Percentiles rank a stretch among this genome's conserved stretches.
Evolutionary conservation across 1,284 basidiomycete species (phyloP).

Genomic region (Phlebopus sp.): DNA sequence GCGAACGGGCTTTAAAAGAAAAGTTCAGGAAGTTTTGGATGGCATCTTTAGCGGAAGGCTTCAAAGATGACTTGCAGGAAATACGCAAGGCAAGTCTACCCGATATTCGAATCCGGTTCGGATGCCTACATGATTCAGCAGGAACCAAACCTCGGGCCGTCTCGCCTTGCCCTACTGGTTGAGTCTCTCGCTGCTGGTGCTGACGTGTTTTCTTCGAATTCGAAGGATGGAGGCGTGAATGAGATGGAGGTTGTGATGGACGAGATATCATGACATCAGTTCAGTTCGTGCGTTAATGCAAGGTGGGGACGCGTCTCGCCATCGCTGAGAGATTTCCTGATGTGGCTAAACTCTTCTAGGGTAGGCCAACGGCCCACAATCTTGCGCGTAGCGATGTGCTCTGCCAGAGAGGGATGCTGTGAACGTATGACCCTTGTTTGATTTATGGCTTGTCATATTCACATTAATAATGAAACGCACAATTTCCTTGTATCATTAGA

Average conservation of each 20-base stretch:
- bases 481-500: too few relatives aligned
- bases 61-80: conserved; percentile 72
- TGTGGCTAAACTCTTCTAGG: too few relatives aligned
- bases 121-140: conserved; percentile 26
- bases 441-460: too few relatives aligned
- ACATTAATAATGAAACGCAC: too few relatives aligned
- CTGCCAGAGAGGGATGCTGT: too few relatives aligned
- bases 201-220: conserved; percentile 57
- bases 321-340: too few relatives aligned
- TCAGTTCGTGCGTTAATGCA: too few relatives aligned
- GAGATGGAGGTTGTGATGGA: conserved; percentile 52
- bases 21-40: conserved; percentile 80
- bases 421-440: too few relatives aligned
- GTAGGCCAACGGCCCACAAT: too few relatives aligned
- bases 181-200: conserved; percentile 76
- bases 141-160: conserved; percentile 69
- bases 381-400: too few relatives aligned
- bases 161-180: conserved; percentile 66
- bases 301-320: too few relatives aligned
- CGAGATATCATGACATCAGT: conserved; percentile 19
- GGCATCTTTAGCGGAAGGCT: conserved; percentile 72
- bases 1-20: conserved; percentile 55
- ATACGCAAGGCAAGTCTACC: conserved; percentile 57
- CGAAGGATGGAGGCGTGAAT: conserved; percentile 33
- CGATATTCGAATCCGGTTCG: background rate